Base-by-base conservation (phyloP, 2,329 filamentous ascomycete species). In the Epichloe aotearoae region DNA sequence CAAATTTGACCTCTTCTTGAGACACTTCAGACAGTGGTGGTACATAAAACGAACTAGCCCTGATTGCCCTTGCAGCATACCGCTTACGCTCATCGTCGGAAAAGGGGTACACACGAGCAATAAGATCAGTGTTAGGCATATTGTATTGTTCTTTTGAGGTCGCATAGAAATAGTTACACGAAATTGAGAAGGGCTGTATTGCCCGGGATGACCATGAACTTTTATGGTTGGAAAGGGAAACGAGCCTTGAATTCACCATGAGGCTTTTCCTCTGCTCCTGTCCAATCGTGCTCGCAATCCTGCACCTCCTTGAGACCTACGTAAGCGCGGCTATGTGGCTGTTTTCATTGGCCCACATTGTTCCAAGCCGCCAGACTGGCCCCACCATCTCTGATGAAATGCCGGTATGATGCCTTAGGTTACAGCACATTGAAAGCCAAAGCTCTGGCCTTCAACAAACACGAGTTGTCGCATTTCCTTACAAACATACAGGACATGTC, bases 61-160 rank as follows among this genome's bases (percentile, higher is more conserved):
- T 42, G 42, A 52, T 52, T 33, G 38, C 23, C 3, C 11, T 30
- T 36, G 1, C n/a, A n/a, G 47, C 46, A 19, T 43, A 14, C 26
- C 0, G 26, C 26, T 4, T 30, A 30, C 0, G 8, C 3, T 10
- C 8, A 11, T 41, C 19, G 15, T 12, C 2, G n/a, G 3, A 12
- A 7, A 19, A 14, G 30, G 39, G 39, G 23, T 46, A 50, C 8
- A 54, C 44, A 46, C 47, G 44, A 50, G 50, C 50, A 49, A 54
- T 50, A 36, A 52, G 43, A 34, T 54, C 45, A 23, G 26, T 30
- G 26, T 10, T 44, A n/a, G 34, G 15, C 47, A 20, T 52, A 7
- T 50, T 54, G n/a, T 15, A 20, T 20, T 23, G 23, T 23, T 23
- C 0, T 23, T 19, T 37, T 41, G 40, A 40, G 37, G 39, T 11